A percentile compares a stretch with the other conserved stretches of the same genome.
Conservation (phyloP, 2,329 filamentous ascomycete species). For the Graphilbum fragrans region DNA sequence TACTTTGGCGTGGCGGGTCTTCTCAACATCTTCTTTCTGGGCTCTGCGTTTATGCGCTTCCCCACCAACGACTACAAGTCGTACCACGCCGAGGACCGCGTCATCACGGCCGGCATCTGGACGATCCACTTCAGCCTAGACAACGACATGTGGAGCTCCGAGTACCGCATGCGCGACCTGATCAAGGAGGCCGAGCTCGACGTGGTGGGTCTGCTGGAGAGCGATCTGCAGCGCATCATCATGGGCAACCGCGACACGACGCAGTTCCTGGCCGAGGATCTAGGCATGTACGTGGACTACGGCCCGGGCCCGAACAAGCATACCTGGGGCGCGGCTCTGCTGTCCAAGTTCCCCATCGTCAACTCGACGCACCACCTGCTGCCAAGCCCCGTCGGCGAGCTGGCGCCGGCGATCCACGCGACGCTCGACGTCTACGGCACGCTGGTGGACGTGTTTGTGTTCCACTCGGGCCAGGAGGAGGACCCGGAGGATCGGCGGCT, state of each 20-base stretch:
- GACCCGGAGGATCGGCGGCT: constrained; percentile 82
- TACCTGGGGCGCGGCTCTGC: constrained; percentile 85
- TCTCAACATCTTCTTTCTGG: constrained; percentile 69
- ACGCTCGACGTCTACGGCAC: constrained; percentile 88
- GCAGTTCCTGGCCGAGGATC: constrained; percentile 86
- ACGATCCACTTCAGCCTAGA: constrained; percentile 97
- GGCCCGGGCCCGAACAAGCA: constrained; percentile 97
- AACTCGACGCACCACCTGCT: constrained; percentile 95
- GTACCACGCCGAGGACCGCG: constrained; percentile 76
- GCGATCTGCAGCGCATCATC: constrained; percentile 91
- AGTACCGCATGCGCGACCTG: constrained; percentile 83
- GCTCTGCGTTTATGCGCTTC: constrained; percentile 79
- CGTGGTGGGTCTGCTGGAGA: constrained; percentile 87
- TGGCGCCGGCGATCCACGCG: constrained; percentile 94
- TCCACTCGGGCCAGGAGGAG: constrained; percentile 97
- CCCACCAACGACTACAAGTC: constrained; percentile 84
- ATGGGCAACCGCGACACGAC: constrained; percentile 98
- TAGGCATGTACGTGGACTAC: constrained; percentile 98
- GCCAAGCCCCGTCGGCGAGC: constrained; percentile 84
- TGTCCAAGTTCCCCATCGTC: constrained; percentile 95
- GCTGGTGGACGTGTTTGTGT: constrained; percentile 86
- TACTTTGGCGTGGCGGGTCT: constrained; percentile 48
- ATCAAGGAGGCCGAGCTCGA: constrained; percentile 95
- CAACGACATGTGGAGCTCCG: constrained; percentile 98
- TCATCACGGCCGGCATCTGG: constrained; percentile 94